Percentiles rank a stretch among this genome's conserved stretches.
Evolutionary conservation across 23 red algal genomes (phyloP).

Genomic region (Gracilariopsis chorda): DNA sequence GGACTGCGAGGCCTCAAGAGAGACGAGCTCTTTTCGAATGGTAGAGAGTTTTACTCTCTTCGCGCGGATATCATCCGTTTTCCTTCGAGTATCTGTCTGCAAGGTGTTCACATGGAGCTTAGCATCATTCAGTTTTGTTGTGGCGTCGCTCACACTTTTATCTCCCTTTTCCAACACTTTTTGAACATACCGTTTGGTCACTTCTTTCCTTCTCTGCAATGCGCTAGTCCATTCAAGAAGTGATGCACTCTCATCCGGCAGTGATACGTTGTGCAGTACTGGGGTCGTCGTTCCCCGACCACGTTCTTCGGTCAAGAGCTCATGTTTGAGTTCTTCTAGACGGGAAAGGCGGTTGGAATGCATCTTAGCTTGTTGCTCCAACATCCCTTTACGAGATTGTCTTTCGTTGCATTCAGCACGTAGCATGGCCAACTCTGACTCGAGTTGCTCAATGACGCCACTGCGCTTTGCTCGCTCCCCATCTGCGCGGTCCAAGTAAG

Average conservation of each 20-base stretch:
- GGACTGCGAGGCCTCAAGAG: conserved; percentile 2
- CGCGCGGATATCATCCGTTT: not conserved
- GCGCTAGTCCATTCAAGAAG: conserved; percentile 40
- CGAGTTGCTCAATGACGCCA: conserved; percentile 8
- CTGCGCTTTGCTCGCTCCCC: conserved; percentile 39
- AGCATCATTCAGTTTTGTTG: not conserved
- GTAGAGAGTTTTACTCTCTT: conserved; percentile 6
- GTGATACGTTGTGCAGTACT: not conserved
- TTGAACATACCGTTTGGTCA: not conserved
- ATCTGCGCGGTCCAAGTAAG: not conserved
- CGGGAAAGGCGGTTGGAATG: not conserved
- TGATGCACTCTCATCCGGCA: not conserved
- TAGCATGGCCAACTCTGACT: not conserved
- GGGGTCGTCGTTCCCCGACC: not conserved
- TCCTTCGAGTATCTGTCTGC: not conserved
- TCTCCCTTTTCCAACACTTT: conserved; percentile 6
- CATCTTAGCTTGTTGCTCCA: conserved; percentile 35
- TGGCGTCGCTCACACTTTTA: not conserved
- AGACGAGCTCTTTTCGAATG: conserved; percentile 3
- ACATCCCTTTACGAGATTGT: conserved; percentile 24
- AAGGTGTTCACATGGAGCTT: not conserved
- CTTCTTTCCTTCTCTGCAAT: not conserved
- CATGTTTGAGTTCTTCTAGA: conserved; percentile 22
- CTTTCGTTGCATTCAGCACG: conserved; percentile 1
- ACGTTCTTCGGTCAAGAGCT: not conserved